Evolutionary conservation across 2,329 filamentous ascomycete species (phyloP).

Genomic region (Fusarium guadeloupense): DNA sequence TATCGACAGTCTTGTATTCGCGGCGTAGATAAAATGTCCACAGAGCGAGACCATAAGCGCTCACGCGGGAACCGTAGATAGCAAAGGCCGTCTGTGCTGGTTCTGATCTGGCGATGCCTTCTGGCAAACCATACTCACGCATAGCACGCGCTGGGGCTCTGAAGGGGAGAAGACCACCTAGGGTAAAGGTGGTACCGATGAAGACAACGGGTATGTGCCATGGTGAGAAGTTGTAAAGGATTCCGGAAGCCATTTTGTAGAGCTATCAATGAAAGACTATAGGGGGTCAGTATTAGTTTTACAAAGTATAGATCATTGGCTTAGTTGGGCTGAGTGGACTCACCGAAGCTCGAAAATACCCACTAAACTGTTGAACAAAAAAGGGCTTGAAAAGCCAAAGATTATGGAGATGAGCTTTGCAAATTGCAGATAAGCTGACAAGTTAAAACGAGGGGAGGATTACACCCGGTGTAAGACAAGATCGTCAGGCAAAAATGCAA

Average conservation of each 20-base stretch:
- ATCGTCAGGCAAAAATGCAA: not conserved
- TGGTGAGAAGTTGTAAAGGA: slow-evolving; percentile 23
- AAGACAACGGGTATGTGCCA: slow-evolving; percentile 44
- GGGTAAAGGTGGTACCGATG: slow-evolving; percentile 43
- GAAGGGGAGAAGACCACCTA: slow-evolving; percentile 48
- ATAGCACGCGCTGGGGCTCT: slow-evolving; percentile 47
- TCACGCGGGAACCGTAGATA: slow-evolving; percentile 36
- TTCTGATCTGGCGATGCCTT: slow-evolving; percentile 43
- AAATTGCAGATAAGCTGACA: slow-evolving; percentile 3
- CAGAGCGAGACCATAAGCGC: slow-evolving; percentile 33
- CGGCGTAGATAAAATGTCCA: slow-evolving; percentile 37
- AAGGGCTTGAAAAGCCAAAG: not conserved
- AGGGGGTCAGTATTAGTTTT: not conserved
- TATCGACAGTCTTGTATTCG: slow-evolving; percentile 33
- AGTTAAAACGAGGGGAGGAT: not conserved
- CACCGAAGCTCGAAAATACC: not conserved
- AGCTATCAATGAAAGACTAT: not conserved
- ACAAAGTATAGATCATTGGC: not conserved
- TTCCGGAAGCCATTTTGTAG: slow-evolving; percentile 22
- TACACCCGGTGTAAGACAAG: not conserved
- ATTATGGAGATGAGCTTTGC: no score
- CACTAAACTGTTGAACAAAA: not conserved
- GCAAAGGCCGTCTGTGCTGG: slow-evolving; percentile 46
- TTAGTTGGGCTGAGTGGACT: not conserved
- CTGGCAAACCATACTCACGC: slow-evolving; percentile 46